Conservation (phyloP, 805 yeast species). For the Saccharomycopsis fibuligera region DNA sequence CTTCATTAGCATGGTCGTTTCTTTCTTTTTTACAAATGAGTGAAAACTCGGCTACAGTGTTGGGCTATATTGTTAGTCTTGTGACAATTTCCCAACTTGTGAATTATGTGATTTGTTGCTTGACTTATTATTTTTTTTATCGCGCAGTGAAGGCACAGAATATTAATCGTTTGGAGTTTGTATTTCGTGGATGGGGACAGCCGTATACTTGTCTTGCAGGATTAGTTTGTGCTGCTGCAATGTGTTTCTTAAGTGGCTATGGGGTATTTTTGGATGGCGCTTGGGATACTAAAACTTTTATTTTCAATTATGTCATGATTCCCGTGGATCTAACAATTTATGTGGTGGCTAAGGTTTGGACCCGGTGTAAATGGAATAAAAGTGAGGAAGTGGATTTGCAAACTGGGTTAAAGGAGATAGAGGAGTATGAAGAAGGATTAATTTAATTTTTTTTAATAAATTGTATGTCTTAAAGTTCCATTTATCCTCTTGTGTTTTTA, state of each 20-base stretch:
- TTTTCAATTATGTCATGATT: constrained; percentile 68
- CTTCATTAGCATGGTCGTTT: constrained; percentile 52
- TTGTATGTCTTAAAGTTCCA: too few relatives aligned
- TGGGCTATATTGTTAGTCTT: constrained; percentile 66
- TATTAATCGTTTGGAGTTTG: constrained; percentile 33
- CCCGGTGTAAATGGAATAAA: constrained; percentile 40
- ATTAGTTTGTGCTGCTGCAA: constrained; percentile 35
- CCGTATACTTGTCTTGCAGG: constrained; percentile 54
- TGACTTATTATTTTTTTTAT: constrained; percentile 57
- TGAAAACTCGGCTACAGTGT: constrained; percentile 52
- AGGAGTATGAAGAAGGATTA: constrained; percentile 45
- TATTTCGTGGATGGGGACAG: constrained; percentile 48
- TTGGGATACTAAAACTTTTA: constrained; percentile 57
- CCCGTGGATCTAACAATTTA: constrained; percentile 48
- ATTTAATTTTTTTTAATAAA: too few relatives aligned
- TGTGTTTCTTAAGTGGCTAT: constrained; percentile 65
- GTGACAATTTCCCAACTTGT: constrained; percentile 65
- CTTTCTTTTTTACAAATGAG: constrained; percentile 61
- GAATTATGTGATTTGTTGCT: constrained; percentile 51
- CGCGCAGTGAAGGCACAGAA: constrained; percentile 52
- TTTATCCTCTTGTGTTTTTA: too few relatives aligned
- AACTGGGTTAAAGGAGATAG: constrained; percentile 51
- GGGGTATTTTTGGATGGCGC: constrained; percentile 58
- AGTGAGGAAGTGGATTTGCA: constrained; percentile 47
- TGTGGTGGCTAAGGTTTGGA: constrained; percentile 45